phyloP scores from a whole-genome alignment of 768 basidiomycete genomes.

The Russula sp. region DNA sequence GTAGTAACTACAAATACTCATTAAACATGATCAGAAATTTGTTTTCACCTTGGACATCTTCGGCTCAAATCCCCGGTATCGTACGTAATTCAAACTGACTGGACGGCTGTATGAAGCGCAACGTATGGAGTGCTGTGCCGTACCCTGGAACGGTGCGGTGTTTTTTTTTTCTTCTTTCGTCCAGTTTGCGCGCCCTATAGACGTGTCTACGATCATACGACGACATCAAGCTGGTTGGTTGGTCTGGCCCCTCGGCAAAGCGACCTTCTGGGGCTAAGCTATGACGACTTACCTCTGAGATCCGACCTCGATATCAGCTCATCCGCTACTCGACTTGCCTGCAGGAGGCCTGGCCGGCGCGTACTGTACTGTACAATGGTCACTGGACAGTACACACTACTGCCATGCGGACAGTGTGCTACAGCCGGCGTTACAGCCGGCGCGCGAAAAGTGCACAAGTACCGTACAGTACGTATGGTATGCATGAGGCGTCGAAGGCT shows the following conservation, averaged over 20 bases:
- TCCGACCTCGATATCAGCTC: not conserved
- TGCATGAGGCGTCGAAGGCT: too few relatives aligned
- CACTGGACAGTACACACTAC: not conserved
- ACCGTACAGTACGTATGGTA: not conserved
- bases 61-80: not conserved
- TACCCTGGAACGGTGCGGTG: not conserved
- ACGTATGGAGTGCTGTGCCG: not conserved
- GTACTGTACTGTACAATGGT: not conserved
- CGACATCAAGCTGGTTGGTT: not conserved
- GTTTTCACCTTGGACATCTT: not conserved
- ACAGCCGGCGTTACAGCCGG: not conserved
- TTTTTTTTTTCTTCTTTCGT: not conserved
- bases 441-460: not conserved
- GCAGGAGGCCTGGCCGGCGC: not conserved
- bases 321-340: not conserved
- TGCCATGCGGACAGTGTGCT: not conserved
- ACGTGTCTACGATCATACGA: too few relatives aligned
- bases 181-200: not conserved
- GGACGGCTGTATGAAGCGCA: not conserved
- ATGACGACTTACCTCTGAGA: not conserved
- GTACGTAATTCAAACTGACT: not conserved
- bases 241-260: not conserved
- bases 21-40: not conserved
- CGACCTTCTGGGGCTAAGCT: not conserved
- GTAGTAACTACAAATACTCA: not conserved